These are phyloP conservation scores for Tuber indicum DNA, from an alignment of 495 filamentous ascomycete genomes.

Conservation along the genomic window DNA sequence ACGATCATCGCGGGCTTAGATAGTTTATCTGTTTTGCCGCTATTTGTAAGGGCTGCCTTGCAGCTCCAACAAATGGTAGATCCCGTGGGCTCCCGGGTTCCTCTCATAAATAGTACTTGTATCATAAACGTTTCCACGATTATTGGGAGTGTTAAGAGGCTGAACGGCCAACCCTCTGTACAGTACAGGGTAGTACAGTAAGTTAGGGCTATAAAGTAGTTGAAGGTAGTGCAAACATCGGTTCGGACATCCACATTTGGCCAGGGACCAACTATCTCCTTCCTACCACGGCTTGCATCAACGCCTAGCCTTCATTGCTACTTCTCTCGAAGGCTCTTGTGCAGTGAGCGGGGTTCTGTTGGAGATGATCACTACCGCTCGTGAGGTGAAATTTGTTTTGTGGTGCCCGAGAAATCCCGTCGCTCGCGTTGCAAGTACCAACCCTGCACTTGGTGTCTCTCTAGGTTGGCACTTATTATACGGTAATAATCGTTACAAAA, in stretches of 20 bases:
- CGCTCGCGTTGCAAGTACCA: neutral
- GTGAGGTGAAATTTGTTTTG: neutral
- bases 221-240: neutral
- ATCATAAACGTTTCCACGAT: neutral
- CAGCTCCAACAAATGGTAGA: neutral
- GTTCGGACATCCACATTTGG: neutral
- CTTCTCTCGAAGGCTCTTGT: neutral
- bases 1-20: neutral
- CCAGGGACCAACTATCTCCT: neutral
- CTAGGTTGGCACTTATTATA: neutral
- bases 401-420: neutral
- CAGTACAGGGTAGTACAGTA: neutral
- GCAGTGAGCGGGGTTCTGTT: neutral
- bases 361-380: neutral
- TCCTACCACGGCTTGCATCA: neutral
- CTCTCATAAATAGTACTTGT: neutral
- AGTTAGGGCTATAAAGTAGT: no score
- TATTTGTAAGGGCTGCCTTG: neutral
- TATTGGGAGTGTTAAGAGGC: neutral
- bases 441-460: neutral
- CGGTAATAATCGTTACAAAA: neutral
- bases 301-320: neutral
- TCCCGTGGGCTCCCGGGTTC: neutral
- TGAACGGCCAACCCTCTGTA: neutral
- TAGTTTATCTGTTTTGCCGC: neutral